phyloP scores from a whole-genome alignment of 139 green algal species.

The Picochlorum sp. region DNA sequence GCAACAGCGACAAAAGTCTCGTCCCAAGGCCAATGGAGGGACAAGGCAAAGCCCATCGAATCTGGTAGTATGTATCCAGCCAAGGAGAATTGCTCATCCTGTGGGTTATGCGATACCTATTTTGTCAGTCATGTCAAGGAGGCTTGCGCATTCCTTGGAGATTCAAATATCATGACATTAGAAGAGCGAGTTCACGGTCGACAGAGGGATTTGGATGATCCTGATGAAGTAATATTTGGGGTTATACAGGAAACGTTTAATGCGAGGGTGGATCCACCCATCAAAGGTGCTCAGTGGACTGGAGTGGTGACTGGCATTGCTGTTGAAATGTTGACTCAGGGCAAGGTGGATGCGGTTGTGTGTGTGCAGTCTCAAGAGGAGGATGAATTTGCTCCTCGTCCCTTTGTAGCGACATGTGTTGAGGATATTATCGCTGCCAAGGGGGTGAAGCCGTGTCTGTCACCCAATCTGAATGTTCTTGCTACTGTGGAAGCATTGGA shows the following conservation, averaged over 20 bases:
- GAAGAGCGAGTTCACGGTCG: conserved; percentile 60
- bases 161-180: conserved; percentile 53
- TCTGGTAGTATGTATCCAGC: conserved; percentile 71
- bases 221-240: conserved; percentile 81
- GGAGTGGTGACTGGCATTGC: conserved; percentile 80
- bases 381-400: conserved; percentile 75
- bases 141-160: conserved; percentile 89
- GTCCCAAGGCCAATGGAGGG: conserved; percentile 38
- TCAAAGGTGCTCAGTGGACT: conserved; percentile 91
- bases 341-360: conserved; percentile 89
- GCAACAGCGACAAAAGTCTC: not conserved
- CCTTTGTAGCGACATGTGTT: conserved; percentile 60
- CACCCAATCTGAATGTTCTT: conserved; percentile 84
- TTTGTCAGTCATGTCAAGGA: conserved; percentile 94
- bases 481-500: conserved; percentile 85
- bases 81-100: conserved; percentile 81
- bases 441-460: conserved; percentile 90
- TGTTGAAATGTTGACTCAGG: conserved; percentile 69
- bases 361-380: conserved; percentile 81
- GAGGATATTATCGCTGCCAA: conserved; percentile 80
- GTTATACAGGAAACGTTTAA: conserved; percentile 70
- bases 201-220: conserved; percentile 41
- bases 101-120: conserved; percentile 92
- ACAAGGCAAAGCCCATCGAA: conserved; percentile 52
- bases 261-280: conserved; percentile 44